Conservation (phyloP, 1,284 basidiomycete genomes). For the Rhodotorula sp. region DNA sequence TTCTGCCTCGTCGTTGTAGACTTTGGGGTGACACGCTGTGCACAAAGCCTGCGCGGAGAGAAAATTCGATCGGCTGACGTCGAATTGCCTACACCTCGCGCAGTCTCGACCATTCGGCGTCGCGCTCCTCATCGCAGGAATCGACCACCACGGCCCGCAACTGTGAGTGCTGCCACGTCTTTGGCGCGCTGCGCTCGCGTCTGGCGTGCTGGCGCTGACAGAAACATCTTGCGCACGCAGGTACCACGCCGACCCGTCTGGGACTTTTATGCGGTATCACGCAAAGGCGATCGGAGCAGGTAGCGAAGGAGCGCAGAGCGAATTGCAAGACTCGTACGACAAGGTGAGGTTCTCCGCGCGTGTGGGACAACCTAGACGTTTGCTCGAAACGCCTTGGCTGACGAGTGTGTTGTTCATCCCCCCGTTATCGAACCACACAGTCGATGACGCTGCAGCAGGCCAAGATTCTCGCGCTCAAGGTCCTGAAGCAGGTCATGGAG, state of each 20-base stretch:
- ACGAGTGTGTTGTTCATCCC: too few species aligned
- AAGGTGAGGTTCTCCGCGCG: slow-evolving; percentile 60
- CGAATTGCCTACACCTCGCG: not conserved
- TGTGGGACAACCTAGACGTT: not conserved
- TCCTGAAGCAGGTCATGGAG: slow-evolving; percentile 99
- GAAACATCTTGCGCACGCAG: slow-evolving; percentile 51
- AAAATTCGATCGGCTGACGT: too few species aligned
- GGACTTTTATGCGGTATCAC: slow-evolving; percentile 93
- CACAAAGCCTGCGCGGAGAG: too few species aligned
- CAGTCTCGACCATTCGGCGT: slow-evolving; percentile 97
- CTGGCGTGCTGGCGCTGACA: not conserved
- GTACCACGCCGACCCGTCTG: slow-evolving; percentile 98
- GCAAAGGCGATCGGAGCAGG: slow-evolving; percentile 99
- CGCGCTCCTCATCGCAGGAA: slow-evolving; percentile 90
- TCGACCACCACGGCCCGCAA: slow-evolving; percentile 95
- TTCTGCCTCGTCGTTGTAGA: not conserved
- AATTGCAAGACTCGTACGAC: slow-evolving; percentile 96
- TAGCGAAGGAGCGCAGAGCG: slow-evolving; percentile 94
- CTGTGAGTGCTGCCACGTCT: slow-evolving; percentile 58
- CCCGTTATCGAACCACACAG: slow-evolving; percentile 52
- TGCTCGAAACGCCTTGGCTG: not conserved
- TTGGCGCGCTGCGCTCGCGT: not conserved
- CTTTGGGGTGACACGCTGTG: too few species aligned
- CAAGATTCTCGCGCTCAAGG: slow-evolving; percentile 77
- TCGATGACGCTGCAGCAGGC: slow-evolving; percentile 91